These are phyloP conservation scores for Ilyonectria destructans DNA, from an alignment of 2,329 filamentous ascomycete species.

Conservation along the genomic window DNA sequence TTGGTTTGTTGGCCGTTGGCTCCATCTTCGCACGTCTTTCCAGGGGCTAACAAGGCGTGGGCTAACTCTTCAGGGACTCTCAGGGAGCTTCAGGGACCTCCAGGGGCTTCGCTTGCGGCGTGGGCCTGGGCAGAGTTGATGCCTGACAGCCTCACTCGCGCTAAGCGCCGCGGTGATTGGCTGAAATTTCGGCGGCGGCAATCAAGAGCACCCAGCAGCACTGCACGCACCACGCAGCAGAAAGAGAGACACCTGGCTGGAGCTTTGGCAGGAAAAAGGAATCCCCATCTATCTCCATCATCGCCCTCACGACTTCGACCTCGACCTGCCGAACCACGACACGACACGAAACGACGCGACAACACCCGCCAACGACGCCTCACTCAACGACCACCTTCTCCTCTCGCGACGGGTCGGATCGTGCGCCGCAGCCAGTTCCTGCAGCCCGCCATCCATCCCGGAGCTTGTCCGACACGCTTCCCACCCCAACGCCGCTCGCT, in stretches of 20 bases:
- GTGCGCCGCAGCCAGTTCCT: conserved; percentile 34
- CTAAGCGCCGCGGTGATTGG: conserved; percentile 47
- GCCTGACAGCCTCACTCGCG: conserved; percentile 48
- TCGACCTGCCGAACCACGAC: conserved; percentile 6
- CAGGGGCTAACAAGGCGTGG: conserved; percentile 1
- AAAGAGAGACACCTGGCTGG: conserved; percentile 39
- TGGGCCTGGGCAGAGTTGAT: conserved; percentile 42
- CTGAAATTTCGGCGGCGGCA: conserved; percentile 44
- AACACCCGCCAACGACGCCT: background rate
- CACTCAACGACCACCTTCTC: background rate
- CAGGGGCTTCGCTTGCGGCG: conserved; percentile 22
- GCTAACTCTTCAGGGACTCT: conserved; percentile 5
- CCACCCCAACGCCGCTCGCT: conserved; percentile 45
- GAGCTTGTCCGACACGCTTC: conserved; percentile 44
- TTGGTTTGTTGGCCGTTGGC: conserved; percentile 23
- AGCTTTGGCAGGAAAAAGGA: conserved; percentile 40
- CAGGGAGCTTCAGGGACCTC: conserved; percentile 4
- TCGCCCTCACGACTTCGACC: conserved; percentile 10
- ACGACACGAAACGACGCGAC: background rate
- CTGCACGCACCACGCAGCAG: conserved; percentile 35
- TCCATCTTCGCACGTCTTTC: conserved; percentile 14
- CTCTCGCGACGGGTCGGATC: conserved; percentile 10
- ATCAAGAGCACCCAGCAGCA: conserved; percentile 39
- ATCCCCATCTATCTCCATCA: conserved; percentile 23
- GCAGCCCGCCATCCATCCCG: conserved; percentile 35